These are phyloP conservation scores for Dioscorea zingiberensis DNA, from an alignment of 106 monocot genomes.

Conservation along the genomic window DNA sequence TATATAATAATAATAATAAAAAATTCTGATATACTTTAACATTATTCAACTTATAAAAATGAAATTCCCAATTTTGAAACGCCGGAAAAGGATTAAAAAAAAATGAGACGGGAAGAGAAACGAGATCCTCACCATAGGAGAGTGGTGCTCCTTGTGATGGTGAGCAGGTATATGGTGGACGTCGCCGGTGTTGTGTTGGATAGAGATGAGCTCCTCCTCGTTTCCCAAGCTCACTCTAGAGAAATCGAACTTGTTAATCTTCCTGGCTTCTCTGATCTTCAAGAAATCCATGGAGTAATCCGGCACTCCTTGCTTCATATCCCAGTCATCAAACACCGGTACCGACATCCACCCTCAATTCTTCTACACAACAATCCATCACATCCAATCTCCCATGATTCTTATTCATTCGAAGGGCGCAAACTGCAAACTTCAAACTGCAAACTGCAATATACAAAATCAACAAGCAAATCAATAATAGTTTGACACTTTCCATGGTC, in stretches of 20 bases:
- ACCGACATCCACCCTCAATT: conserved; percentile 37
- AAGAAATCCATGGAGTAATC: conserved; percentile 16
- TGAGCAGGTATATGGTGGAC: not conserved
- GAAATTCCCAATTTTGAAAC: no score
- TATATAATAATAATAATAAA: no score
- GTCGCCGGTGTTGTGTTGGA: not conserved
- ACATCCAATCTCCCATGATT: conserved; percentile 4
- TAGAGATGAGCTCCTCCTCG: conserved; percentile 1
- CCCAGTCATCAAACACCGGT: conserved; percentile 3
- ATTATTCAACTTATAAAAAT: no score
- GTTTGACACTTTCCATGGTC: conserved; percentile 9
- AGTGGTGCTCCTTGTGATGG: not conserved
- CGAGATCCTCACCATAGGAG: not conserved
- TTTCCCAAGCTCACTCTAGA: conserved; percentile 6
- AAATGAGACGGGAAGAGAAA: no score
- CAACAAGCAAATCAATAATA: not conserved
- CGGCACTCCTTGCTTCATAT: conserved; percentile 3
- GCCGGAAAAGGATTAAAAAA: no score
- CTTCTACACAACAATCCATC: conserved; percentile 22
- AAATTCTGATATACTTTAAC: no score
- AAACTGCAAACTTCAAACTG: no score
- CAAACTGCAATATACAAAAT: conserved; percentile 20
- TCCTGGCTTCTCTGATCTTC: conserved; percentile 7
- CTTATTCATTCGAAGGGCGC: conserved; percentile 72
- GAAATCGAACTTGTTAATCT: conserved; percentile 7